A percentile compares a stretch with the other conserved stretches of the same genome.
phyloP scores from a whole-genome alignment of 441 rosid species.

The Syzygium syzygioides region DNA sequence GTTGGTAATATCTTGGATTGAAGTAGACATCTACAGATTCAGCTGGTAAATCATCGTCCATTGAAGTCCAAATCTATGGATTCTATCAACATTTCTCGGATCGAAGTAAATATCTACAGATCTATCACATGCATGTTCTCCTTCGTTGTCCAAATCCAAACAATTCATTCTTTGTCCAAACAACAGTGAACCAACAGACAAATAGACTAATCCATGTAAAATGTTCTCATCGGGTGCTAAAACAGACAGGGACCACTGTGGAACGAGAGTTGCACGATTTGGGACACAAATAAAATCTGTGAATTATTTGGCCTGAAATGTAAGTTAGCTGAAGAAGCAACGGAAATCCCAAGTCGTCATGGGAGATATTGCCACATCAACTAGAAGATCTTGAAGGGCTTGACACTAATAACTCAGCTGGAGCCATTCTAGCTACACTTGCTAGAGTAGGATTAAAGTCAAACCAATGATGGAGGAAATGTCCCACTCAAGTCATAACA shows the following conservation, averaged over 20 bases:
- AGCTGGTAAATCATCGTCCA: background rate
- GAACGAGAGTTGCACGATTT: background rate
- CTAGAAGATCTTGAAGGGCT: background rate
- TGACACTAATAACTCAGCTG: background rate
- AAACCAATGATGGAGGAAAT: background rate
- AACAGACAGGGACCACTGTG: background rate
- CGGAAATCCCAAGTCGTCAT: background rate
- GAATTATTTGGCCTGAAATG: background rate
- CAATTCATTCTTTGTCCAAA: background rate
- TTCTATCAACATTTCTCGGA: background rate
- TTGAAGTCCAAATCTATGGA: background rate
- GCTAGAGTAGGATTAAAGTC: background rate
- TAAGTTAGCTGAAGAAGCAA: background rate
- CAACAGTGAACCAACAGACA: background rate
- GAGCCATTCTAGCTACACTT: background rate
- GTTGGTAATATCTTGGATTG: background rate
- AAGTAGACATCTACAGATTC: background rate
- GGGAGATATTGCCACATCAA: background rate
- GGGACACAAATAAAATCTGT: background rate
- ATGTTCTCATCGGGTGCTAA: background rate
- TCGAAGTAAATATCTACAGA: background rate
- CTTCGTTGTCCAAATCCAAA: background rate
- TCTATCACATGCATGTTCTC: background rate
- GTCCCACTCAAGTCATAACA: background rate
- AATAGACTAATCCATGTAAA: background rate